These are phyloP conservation scores for Mychonastes homosphaera DNA, from an alignment of 139 green algal genomes.

Conservation along the genomic window DNA sequence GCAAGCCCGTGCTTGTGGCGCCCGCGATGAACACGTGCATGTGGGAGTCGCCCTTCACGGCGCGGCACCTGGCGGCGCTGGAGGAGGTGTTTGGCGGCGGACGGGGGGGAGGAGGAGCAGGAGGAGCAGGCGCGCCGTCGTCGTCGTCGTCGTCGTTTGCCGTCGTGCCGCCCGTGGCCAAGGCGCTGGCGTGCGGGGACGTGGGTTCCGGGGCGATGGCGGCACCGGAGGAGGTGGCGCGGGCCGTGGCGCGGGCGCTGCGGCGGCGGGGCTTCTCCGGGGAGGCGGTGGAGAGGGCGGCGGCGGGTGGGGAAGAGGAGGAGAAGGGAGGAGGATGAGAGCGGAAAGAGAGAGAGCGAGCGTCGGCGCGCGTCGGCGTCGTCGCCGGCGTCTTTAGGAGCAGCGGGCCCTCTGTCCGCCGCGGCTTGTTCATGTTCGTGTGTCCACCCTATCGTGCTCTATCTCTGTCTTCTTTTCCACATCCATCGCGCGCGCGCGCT, in stretches of 20 bases:
- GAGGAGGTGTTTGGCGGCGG: constrained; percentile 20
- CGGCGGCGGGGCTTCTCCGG: neutral
- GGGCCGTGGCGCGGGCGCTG: constrained; percentile 9
- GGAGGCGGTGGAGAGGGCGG: too few relatives aligned
- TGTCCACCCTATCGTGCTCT: too few relatives aligned
- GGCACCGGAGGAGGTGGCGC: constrained; percentile 30
- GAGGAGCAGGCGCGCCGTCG: neutral
- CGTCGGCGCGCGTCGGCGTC: too few relatives aligned
- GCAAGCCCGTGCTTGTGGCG: constrained; percentile 64
- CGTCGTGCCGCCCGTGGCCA: constrained; percentile 63
- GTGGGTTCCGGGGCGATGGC: constrained; percentile 82
- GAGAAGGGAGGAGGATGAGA: too few relatives aligned
- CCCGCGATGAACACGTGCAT: constrained; percentile 98
- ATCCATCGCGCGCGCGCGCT: too few relatives aligned
- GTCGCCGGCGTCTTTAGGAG: too few relatives aligned
- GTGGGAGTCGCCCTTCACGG: constrained; percentile 82
- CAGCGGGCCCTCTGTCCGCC: too few relatives aligned
- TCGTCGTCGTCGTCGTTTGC: neutral
- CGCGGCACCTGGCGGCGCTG: constrained; percentile 53
- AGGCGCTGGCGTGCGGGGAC: constrained; percentile 88
- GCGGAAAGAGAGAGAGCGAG: too few relatives aligned
- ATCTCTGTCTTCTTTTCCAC: too few relatives aligned
- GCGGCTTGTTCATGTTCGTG: too few relatives aligned
- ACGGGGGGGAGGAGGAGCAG: neutral
- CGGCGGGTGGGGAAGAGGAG: too few relatives aligned